A percentile compares a stretch with the other conserved stretches of the same genome.
Conservation (phyloP, 169 alveolate species). For the Eimeria mitis region DNA sequence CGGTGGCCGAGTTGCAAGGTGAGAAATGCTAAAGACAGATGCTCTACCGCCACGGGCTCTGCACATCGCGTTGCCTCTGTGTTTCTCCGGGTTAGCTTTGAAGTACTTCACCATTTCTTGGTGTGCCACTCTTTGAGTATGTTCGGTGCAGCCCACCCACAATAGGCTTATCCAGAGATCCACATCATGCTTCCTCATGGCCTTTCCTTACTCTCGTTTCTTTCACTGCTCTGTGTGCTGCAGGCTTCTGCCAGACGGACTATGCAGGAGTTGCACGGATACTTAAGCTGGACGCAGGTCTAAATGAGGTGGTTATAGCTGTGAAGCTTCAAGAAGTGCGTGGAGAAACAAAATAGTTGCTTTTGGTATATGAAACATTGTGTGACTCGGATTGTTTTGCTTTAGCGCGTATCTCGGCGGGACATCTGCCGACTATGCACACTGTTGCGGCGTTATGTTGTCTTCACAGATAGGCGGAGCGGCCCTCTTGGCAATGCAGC, state of each 20-base stretch:
- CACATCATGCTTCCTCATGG: not conserved
- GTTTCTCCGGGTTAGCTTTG: not conserved
- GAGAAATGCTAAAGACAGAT: not conserved
- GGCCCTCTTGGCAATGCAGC: conserved; percentile 43
- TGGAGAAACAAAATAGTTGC: not conserved
- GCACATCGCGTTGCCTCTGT: not conserved
- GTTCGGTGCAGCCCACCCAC: not conserved
- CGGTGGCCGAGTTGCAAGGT: conserved; percentile 58
- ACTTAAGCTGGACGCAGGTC: conserved; percentile 54
- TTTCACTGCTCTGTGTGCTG: not conserved
- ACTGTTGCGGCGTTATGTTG: not conserved
- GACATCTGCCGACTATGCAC: not conserved
- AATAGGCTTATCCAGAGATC: not conserved
- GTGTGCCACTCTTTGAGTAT: not conserved
- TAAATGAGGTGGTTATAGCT: conserved; percentile 54
- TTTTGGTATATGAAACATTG: not conserved
- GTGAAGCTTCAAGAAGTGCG: conserved; percentile 74
- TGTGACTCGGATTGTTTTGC: not conserved
- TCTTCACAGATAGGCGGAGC: conserved; percentile 40
- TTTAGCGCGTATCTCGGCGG: not conserved
- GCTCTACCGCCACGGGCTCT: not conserved
- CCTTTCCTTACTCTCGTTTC: not conserved
- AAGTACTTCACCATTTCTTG: not conserved
- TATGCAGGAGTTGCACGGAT: conserved; percentile 70
- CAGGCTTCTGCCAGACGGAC: conserved; percentile 54